These are phyloP conservation scores for Capsicum chinense DNA, from an alignment of 257 asterid genomes.

Conservation along the genomic window DNA sequence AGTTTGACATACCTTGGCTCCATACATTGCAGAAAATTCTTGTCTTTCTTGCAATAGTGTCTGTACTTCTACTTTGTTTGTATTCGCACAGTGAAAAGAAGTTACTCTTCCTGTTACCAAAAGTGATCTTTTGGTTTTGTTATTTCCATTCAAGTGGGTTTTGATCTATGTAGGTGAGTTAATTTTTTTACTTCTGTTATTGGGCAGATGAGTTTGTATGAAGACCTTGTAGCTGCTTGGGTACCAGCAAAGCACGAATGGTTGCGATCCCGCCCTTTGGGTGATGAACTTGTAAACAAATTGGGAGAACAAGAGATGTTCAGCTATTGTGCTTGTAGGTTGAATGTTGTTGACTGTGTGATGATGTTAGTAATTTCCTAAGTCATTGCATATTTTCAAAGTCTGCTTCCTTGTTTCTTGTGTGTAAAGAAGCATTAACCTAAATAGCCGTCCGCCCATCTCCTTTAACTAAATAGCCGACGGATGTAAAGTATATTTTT, in stretches of 20 bases:
- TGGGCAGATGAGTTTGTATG: conserved; percentile 95
- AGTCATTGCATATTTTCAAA: conserved; percentile 13
- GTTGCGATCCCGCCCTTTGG: conserved; percentile 79
- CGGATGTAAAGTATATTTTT: not conserved
- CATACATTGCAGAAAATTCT: not conserved
- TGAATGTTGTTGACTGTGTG: conserved; percentile 40
- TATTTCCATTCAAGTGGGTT: conserved; percentile 16
- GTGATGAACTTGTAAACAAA: conserved; percentile 68
- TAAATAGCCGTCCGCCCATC: not conserved
- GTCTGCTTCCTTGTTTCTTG: conserved; percentile 20
- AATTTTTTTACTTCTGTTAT: conserved; percentile 4
- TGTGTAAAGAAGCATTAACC: not conserved
- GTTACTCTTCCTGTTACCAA: not conserved
- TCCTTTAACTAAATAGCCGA: not conserved
- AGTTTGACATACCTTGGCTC: conserved; percentile 20
- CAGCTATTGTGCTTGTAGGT: conserved; percentile 96
- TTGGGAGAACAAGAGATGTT: conserved; percentile 81
- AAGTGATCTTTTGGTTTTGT: conserved; percentile 17
- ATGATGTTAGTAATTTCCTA: conserved; percentile 35
- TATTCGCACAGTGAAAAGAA: conserved; percentile 12
- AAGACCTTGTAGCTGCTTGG: conserved; percentile 98
- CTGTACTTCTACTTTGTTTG: conserved; percentile 25
- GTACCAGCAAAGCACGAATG: conserved; percentile 93
- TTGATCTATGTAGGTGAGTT: not conserved
- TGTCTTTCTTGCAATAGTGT: not conserved